phyloP scores from a whole-genome alignment of 2,329 filamentous ascomycete species.

The Botrytis deweyae region DNA sequence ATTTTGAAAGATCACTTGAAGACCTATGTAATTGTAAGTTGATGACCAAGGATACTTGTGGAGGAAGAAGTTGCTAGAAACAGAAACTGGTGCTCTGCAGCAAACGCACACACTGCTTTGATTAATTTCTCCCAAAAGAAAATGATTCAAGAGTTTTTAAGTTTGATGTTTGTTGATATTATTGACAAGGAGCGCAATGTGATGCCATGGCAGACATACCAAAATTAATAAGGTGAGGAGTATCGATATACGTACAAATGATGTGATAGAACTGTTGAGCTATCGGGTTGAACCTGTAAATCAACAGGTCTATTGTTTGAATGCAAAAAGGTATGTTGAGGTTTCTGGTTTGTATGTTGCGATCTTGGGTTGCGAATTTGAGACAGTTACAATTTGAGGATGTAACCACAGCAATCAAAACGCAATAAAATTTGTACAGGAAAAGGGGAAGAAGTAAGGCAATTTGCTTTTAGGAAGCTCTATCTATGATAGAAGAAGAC shows the following conservation, averaged over 20 bases:
- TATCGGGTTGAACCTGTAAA: background rate
- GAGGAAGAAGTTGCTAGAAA: background rate
- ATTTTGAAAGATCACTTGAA: constrained; percentile 10
- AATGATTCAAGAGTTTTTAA: background rate
- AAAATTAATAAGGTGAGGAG: background rate
- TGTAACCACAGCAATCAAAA: background rate
- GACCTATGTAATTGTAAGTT: constrained; percentile 2
- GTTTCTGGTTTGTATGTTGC: background rate
- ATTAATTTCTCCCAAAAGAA: background rate
- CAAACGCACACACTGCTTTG: constrained; percentile 1
- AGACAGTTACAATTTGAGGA: background rate
- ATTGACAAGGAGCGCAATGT: background rate
- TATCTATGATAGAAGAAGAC: constrained; percentile 7
- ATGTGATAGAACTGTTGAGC: background rate
- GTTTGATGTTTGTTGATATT: constrained; percentile 9
- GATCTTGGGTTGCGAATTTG: background rate
- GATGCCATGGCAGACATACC: background rate
- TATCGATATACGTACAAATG: constrained; percentile 6
- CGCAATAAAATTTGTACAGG: background rate
- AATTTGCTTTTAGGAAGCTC: background rate
- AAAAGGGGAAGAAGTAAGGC: background rate
- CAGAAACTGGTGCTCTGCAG: background rate
- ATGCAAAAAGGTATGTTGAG: no score
- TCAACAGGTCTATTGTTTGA: background rate
- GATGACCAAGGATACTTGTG: background rate